Conservation (phyloP, 2,329 filamentous ascomycete genomes). For the Stachybotrys chlorohalonatus region DNA sequence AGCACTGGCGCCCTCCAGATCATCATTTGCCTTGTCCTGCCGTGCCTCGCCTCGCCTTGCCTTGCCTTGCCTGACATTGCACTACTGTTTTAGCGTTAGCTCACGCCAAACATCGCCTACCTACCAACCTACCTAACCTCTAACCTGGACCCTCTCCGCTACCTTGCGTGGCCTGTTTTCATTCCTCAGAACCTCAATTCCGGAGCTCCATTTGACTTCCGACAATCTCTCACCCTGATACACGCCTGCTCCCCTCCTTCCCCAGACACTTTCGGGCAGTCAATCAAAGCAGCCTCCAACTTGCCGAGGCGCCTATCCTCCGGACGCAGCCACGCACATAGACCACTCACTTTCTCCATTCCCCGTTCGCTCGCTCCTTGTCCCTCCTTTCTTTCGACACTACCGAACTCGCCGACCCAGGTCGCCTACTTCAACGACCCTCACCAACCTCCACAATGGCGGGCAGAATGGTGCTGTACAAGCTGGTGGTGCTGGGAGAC, state of each 20-base stretch:
- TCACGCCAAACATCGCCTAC: not conserved
- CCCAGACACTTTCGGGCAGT: not conserved
- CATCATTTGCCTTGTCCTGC: not conserved
- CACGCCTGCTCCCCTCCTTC: not conserved
- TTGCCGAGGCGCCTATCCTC: not conserved
- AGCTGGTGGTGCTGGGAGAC: slow-evolving; percentile 89
- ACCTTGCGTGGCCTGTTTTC: not conserved
- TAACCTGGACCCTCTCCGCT: not conserved
- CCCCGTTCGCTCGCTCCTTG: not conserved
- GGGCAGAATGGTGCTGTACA: slow-evolving; percentile 92
- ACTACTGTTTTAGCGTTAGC: slow-evolving; percentile 5
- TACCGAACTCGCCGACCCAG: not conserved
- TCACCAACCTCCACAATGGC: slow-evolving; percentile 48
- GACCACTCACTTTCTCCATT: not conserved
- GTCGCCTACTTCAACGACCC: not conserved
- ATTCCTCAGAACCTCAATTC: not conserved
- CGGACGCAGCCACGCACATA: too few species aligned
- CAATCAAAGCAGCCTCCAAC: not conserved
- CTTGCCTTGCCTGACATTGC: not conserved
- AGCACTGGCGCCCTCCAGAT: not conserved
- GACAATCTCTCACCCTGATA: not conserved
- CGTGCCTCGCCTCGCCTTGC: slow-evolving; percentile 1
- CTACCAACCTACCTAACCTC: too few species aligned
- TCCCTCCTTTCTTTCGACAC: not conserved
- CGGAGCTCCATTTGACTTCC: not conserved